These are phyloP conservation scores for Coffea humblotiana DNA, from an alignment of 305 asterid species.

Conservation along the genomic window DNA sequence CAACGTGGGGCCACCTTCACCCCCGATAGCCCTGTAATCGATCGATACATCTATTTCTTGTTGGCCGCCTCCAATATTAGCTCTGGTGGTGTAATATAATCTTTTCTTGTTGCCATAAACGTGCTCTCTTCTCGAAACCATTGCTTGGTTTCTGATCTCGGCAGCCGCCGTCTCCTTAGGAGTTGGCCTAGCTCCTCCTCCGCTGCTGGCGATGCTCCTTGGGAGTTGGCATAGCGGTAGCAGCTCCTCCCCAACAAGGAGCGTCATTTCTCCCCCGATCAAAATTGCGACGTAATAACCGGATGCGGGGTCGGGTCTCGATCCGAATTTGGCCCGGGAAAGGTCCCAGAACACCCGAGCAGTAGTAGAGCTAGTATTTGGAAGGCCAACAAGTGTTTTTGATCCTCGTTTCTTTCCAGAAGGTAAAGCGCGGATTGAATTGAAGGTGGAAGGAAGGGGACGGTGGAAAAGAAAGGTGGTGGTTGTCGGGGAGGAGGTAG, in stretches of 20 bases:
- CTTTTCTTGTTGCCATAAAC: slow-evolving; percentile 42
- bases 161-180: neutral
- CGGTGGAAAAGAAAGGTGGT: slow-evolving; percentile 9
- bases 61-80: slow-evolving; percentile 38
- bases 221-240: slow-evolving; percentile 7
- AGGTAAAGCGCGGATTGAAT: slow-evolving; percentile 39
- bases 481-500: slow-evolving; percentile 35
- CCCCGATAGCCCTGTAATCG: slow-evolving; percentile 33
- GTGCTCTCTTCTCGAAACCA: slow-evolving; percentile 52
- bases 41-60: slow-evolving; percentile 35
- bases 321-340: slow-evolving; percentile 47
- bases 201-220: slow-evolving; percentile 12
- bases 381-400: slow-evolving; percentile 24
- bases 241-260: slow-evolving; percentile 52
- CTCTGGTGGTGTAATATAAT: slow-evolving; percentile 41
- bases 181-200: neutral
- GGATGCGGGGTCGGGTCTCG: slow-evolving; percentile 60
- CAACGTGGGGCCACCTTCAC: slow-evolving; percentile 42
- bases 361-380: slow-evolving; percentile 1
- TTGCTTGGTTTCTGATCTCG: slow-evolving; percentile 3
- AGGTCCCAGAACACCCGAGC: slow-evolving; percentile 49
- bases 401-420: slow-evolving; percentile 49
- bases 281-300: slow-evolving; percentile 46
- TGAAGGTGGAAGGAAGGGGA: slow-evolving; percentile 40
- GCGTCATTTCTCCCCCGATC: slow-evolving; percentile 35